Base-by-base conservation (phyloP, 2,329 filamentous ascomycete species). In the Emergomyces pasteurianus region DNA sequence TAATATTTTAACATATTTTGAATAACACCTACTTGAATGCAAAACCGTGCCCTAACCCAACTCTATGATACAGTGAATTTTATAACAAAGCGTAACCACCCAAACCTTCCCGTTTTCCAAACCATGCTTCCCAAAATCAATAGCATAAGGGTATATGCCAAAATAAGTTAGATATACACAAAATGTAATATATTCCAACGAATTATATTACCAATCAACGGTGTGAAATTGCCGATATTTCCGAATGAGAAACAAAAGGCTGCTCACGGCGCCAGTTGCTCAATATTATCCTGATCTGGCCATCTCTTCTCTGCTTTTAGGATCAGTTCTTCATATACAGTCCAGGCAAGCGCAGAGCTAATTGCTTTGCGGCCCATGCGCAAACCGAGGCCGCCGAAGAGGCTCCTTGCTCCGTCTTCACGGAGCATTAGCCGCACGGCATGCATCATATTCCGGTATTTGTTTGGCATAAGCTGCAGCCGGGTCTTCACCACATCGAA, bases 401-500 rank as follows among this genome's bases (percentile, higher is more conserved):
- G 80, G 63, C 88, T 88, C 59, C 87, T 81, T 23, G 88, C 67
- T 0, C 92, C 92, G 65, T 96, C 92, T 68, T 95, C 88, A 1
- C 77, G 75, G 3, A 97, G 73, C 88, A 99, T 96, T 70, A 85
- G 81, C 68, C 80, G 82, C 47, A 82, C 85, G 0, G 92, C 90
- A 63, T 88, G 85, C 65, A 89, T 74, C 81, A 92, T 89, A 69
- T 97, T 96, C 40, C 81, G 80, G 71, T 97, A 99, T 61, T 83
- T 81, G 7, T 79, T 80, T 3, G 94, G 94, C 78, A 95, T 89
- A 40, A 99, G 80, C 76, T 99, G 94, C 67, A 99, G 85, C 57
- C 94, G 80, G 26, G 94, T 99, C 78, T 99, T 99, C 73, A 97
- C 86, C 0, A 91, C 91, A 74, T 99, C 94, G 69, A 97, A 97